A percentile compares a stretch with the other conserved stretches of the same genome.
phyloP scores from a whole-genome alignment of 106 monocot genomes.

The Phalaenopsis aphrodite region DNA sequence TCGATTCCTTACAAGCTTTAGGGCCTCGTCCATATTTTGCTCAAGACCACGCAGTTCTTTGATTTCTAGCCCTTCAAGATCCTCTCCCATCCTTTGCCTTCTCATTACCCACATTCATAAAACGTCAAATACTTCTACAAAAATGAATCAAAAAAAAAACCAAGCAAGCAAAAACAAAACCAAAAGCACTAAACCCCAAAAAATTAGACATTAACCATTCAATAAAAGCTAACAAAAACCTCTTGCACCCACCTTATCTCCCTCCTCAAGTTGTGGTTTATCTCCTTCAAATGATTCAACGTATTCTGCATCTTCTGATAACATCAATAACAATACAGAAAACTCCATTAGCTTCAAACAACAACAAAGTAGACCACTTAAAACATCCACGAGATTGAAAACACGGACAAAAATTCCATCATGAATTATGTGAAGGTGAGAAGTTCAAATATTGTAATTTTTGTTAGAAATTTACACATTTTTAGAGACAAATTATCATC shows the following conservation, averaged over 20 bases:
- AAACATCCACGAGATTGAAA: background rate
- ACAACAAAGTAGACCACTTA: background rate
- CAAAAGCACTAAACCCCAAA: background rate
- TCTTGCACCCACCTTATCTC: constrained; percentile 53
- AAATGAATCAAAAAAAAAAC: background rate
- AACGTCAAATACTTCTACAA: background rate
- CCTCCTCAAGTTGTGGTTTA: constrained; percentile 59
- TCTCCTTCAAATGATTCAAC: constrained; percentile 60
- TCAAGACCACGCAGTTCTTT: constrained; percentile 79
- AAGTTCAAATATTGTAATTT: no score
- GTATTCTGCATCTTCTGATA: constrained; percentile 74
- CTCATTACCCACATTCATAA: background rate
- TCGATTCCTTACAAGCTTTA: constrained; percentile 49
- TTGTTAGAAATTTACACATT: no score
- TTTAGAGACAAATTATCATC: no score
- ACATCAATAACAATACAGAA: background rate
- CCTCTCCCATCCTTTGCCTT: constrained; percentile 77
- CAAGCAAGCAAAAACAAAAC: background rate
- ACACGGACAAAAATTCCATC: no score
- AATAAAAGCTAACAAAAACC: background rate
- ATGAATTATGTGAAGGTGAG: no score
- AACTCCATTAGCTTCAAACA: background rate
- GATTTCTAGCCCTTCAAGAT: constrained; percentile 51
- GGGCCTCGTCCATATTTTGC: constrained; percentile 53
- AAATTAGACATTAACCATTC: background rate